Base-by-base conservation (phyloP, 129 eudicot genomes). In the Pseudognaphalium luteoalbum region DNA sequence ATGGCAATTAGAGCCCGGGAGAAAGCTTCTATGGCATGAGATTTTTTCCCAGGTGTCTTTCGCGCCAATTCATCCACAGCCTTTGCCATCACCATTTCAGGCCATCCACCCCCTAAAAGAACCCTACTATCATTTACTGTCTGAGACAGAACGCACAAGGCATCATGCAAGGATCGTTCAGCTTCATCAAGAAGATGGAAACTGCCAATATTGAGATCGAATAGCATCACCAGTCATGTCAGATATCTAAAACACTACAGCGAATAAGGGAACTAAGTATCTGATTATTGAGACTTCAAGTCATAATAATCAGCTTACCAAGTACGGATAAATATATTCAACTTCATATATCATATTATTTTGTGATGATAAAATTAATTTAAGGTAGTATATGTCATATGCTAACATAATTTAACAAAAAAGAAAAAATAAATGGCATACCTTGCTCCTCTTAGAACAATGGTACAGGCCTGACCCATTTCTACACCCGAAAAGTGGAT, bases 391-490 rank as follows among this genome's bases (percentile, higher is more conserved):
- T 47, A 14, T 14, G n/a, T 3, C 12, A 47, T 47, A 47, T 12
- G 54, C 4, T 47, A 2, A 41, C 14, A 41, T 41, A 47, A 47
- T 12, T 47, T 3, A 12, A 32, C 34, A 32, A 32, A 32, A 47
- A 47, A 8, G 2, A 11, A 44, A 44, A 10, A 44, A 10, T n/a
- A n/a, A 10, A 44, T 44, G 52, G 17, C 69, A 37, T 85, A 93
- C 98, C 98, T 93, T 80, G 98, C 98, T 11, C 98, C 98, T 84
- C 98, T 85, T 80, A 93, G 66, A 41, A 93, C 98, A 21, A 93
- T 93, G 14, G 98, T 93, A 66, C 98, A 93, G 5, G 98, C 98
- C 83, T 90, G 98, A 20, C 98, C 98, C 98, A 93, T 88, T 80
- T 77, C 97, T 50, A 90, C 96, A 7, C 98, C 98, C 3, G 98